Percentiles rank a stretch among this genome's conserved stretches.
phyloP scores from a whole-genome alignment of 768 basidiomycete species.

The Kwoniella dendrophila region DNA sequence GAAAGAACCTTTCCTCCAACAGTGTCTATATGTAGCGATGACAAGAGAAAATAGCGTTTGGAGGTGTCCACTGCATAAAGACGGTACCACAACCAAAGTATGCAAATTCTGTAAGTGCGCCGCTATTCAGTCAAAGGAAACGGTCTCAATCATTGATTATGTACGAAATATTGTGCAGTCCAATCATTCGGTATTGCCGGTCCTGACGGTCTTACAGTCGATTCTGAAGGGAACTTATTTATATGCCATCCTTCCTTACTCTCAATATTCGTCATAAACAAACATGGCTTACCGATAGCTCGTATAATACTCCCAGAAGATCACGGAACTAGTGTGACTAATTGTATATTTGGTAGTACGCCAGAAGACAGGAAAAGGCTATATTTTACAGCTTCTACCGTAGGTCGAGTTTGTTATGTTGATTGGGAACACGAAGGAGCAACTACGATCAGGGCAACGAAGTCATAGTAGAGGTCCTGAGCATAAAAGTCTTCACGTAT shows the following conservation, averaged over 20 bases:
- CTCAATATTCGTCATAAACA: constrained; percentile 32
- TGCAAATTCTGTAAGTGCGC: constrained; percentile 27
- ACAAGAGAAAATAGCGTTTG: constrained; percentile 35
- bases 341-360: constrained; percentile 36
- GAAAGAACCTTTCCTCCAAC: no score
- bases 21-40: constrained; percentile 34
- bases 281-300: constrained; percentile 25
- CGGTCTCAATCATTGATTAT: background rate
- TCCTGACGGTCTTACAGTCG: constrained; percentile 36
- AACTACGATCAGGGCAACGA: constrained; percentile 11
- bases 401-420: constrained; percentile 24
- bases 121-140: background rate
- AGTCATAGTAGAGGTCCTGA: background rate
- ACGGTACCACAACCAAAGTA: constrained; percentile 33
- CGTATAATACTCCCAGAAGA: constrained; percentile 26
- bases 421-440: constrained; percentile 32
- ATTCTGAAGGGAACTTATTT: constrained; percentile 31
- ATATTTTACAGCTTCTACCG: constrained; percentile 22
- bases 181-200: constrained; percentile 29
- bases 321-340: constrained; percentile 19
- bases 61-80: constrained; percentile 29
- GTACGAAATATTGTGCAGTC: constrained; percentile 17
- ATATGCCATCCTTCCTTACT: constrained; percentile 29
- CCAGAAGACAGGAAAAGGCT: constrained; percentile 21
- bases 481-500: no score